Percentiles rank a stretch among this genome's conserved stretches.
Evolutionary conservation across 2,329 filamentous ascomycete genomes (phyloP).

Genomic region (Fusarium buharicum): DNA sequence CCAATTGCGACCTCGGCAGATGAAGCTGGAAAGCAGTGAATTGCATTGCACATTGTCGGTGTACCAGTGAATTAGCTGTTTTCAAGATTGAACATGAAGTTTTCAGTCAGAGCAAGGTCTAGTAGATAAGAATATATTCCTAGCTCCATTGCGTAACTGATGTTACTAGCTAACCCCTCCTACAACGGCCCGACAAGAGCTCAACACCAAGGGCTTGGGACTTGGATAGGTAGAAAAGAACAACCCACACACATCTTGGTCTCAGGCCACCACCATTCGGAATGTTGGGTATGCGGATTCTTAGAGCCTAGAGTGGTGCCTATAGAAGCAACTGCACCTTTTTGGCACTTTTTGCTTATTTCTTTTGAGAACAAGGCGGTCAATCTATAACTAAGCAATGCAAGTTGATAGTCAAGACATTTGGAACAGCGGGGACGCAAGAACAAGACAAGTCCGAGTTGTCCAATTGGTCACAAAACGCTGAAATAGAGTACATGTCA

Average conservation of each 20-base stretch:
- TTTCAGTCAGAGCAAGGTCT: neutral
- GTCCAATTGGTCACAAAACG: constrained; percentile 37
- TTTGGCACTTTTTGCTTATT: constrained; percentile 15
- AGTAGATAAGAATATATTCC: neutral
- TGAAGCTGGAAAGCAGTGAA: constrained; percentile 12
- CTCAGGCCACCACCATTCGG: constrained; percentile 17
- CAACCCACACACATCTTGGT: constrained; percentile 16
- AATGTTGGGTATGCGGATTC: constrained; percentile 12
- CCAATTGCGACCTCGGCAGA: constrained; percentile 15
- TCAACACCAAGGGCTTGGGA: constrained; percentile 32
- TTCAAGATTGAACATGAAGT: neutral
- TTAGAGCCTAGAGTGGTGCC: constrained; percentile 11
- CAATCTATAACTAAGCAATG: constrained; percentile 6
- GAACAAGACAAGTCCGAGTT: constrained; percentile 6
- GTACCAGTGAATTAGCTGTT: constrained; percentile 15
- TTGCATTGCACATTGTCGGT: constrained; percentile 24
- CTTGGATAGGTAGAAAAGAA: constrained; percentile 16
- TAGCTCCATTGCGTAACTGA: constrained; percentile 18
- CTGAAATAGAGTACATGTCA: constrained; percentile 18
- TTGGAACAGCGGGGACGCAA: constrained; percentile 27
- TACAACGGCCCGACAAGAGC: constrained; percentile 37
- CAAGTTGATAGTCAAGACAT: constrained; percentile 24
- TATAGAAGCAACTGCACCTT: constrained; percentile 1
- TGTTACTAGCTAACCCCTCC: constrained; percentile 29
- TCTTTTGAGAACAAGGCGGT: constrained; percentile 32